phyloP scores from a whole-genome alignment of 257 asterid species.

The Nyctanthes arbortristis region DNA sequence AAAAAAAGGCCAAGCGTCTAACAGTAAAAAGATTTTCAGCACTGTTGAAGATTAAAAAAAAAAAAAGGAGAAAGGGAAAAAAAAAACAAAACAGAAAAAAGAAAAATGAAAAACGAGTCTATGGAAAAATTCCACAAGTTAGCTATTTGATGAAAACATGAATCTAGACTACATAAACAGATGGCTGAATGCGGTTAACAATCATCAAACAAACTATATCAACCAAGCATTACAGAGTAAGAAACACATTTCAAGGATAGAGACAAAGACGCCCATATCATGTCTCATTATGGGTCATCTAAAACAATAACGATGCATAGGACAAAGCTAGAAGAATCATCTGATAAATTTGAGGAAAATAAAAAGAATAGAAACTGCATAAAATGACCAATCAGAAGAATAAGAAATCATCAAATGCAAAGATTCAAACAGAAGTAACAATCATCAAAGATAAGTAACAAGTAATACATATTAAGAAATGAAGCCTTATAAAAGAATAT shows the following conservation, averaged over 20 bases:
- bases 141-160: background rate
- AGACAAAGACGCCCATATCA: background rate
- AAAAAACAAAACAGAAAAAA: too few species aligned
- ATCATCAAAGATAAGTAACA: background rate
- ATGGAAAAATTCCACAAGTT: background rate
- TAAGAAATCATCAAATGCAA: background rate
- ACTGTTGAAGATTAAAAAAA: background rate
- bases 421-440: constrained; percentile 12
- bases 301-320: background rate
- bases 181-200: background rate
- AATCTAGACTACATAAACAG: too few species aligned
- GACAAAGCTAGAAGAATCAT: background rate
- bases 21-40: background rate
- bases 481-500: background rate
- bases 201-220: background rate
- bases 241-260: background rate
- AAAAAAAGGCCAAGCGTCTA: background rate
- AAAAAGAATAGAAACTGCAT: background rate
- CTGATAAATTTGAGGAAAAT: background rate
- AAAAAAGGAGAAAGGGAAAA: too few species aligned
- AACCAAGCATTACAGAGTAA: background rate
- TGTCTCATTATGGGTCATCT: background rate
- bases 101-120: background rate
- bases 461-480: background rate
- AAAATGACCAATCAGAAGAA: background rate